Evolutionary conservation across 129 eudicot species (phyloP), one percentile per base, ranked within the genome.

Genomic region (Chrysanthemum lavandulifolium): DNA sequence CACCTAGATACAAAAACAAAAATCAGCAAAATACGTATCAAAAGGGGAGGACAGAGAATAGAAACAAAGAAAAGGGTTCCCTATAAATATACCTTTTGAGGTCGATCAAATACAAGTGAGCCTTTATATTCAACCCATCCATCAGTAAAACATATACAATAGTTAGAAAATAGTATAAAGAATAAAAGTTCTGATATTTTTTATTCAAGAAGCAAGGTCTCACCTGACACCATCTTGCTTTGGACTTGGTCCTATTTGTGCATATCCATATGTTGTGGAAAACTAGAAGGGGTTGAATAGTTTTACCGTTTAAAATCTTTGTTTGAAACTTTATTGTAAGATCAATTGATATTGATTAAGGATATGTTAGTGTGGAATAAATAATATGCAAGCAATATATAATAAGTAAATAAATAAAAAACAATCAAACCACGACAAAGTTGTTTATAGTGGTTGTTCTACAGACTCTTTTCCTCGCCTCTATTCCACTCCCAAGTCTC

Each of bases 201-300:
- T 21, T n/a, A 2, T 23, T 15, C 23, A 15, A n/a, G 4, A 23
- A 69, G 47, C 13, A 57, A 31, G 61, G 33, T 5, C 87, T 36
- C 49, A 94, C 99, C 97, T 90, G 99, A 75, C 99, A 94, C 99
- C 97, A 94, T 86, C 99, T 86, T 45, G 99, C 99, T 81, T 86
- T 93, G 64, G 87, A 87, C 82, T 93, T 93, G 36, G 86, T 55
- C 83, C 96, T 88, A 74, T 84, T 93, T 12, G 99, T 88, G 73
- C 99, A 90, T 82, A 95, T 85, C 99, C 97, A 95, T 68, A 84
- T 95, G 99, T 43, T 19, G 21, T 19, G 21, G 21, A 19, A 19
- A 19, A 19, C 21, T 19, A 19, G 21, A 19, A 19, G 21, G 21
- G 21, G 21, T 19, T 19, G 21, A 19, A 19, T 19, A 19, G 21